Base-by-base conservation (phyloP, 768 basidiomycete genomes). In the Pleurotus djamor region DNA sequence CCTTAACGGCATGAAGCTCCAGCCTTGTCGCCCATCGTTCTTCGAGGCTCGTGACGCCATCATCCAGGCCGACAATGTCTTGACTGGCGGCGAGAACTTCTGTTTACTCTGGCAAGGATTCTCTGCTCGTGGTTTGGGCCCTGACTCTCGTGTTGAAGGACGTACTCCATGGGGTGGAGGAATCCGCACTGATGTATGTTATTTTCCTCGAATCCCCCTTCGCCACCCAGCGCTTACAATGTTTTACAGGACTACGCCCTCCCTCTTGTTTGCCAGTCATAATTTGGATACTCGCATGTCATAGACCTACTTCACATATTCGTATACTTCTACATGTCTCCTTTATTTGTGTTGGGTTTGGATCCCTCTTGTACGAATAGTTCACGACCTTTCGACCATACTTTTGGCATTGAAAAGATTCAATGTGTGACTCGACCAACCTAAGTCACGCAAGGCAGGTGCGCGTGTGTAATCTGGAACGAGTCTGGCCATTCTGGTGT, bases 161-260 rank as follows among this genome's bases (percentile, higher is more conserved):
- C 76, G 82, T 60, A 92, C 92, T 6, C 94, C 94, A 14, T 97
- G 95, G 95, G 95, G 95, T 67, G 93, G 94, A 82, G 95, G 94
- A 60, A 75, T 92, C 55, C 82, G 95, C 61, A 80, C 79, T 14
- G 83, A 94, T 64, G 91, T 81, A 67, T 62, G 70, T 70, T 44
- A 36, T 16, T 52, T 57, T 57, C 13, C 56, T 35, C n/a, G n/a
- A n/a, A n/a, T n/a, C n/a, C n/a, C n/a, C n/a, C n/a, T n/a, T n/a
- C n/a, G n/a, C n/a, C n/a, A n/a, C n/a, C n/a, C 38, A 41, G n/a
- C 32, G 12, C 34, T 43, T 48, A 28, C 4, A 10, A 56, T 56
- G 4, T 48, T 45, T 50, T 13, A 34, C 44, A 71, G 68, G 71
- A 71, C 54, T 72, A 64, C 44, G 57, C 66, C 49, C 61, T 70